Conservation (phyloP, 495 filamentous ascomycete species). For the Trichoderma gamsii region DNA sequence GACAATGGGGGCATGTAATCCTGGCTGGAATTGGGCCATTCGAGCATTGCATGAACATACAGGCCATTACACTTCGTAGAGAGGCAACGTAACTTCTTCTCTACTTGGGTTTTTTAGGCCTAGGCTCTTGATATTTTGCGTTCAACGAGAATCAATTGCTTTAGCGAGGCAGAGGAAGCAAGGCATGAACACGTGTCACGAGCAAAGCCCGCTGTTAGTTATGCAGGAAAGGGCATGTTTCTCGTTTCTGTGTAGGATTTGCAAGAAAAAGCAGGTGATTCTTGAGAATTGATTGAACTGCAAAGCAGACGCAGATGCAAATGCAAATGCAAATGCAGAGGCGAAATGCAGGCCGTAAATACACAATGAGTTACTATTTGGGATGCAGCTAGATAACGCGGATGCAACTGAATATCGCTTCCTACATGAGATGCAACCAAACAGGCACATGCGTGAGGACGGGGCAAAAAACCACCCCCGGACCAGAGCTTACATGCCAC, state of each 20-base stretch:
- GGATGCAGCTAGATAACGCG: no score
- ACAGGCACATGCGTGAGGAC: no score
- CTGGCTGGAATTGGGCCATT: background rate
- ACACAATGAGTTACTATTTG: no score
- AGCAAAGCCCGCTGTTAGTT: background rate
- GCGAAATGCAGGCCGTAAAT: background rate
- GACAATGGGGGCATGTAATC: background rate
- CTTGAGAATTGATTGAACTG: background rate
- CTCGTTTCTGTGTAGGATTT: no score
- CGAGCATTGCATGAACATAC: background rate
- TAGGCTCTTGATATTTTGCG: background rate
- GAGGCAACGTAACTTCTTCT: no score
- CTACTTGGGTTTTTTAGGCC: no score
- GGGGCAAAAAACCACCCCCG: no score
- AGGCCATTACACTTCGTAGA: background rate
- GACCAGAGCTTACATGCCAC: no score
- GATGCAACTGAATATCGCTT: no score
- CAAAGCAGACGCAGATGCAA: background rate
- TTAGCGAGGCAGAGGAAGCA: background rate
- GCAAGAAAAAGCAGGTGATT: background rate
- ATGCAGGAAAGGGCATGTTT: background rate
- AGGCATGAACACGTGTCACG: constrained; percentile 3
- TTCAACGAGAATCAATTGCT: background rate
- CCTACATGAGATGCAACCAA: no score
- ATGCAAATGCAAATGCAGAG: background rate